Evolutionary conservation across 495 filamentous ascomycete species (phyloP).

Genomic region (Chaetomidium leptoderma): DNA sequence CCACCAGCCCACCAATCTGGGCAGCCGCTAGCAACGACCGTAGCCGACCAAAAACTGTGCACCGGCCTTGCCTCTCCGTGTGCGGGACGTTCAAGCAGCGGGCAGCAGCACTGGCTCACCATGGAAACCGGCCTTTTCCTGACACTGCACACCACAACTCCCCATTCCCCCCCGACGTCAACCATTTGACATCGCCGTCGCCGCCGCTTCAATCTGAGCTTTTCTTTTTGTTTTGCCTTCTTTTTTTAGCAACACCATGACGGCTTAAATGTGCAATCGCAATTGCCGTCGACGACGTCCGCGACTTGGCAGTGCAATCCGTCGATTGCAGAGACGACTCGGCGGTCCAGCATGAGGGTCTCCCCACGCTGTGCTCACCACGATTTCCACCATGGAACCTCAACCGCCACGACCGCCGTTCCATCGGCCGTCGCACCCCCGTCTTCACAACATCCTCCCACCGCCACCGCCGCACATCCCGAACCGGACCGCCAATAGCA

Average conservation of each 20-base stretch:
- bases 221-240: not conserved
- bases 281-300: conserved; percentile 11
- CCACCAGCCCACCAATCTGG: not conserved
- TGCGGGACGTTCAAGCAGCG: not conserved
- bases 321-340: conserved; percentile 13
- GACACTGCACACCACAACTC: not conserved
- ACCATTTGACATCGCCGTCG: not conserved
- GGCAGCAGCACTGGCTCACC: too few species aligned
- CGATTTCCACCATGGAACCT: conserved; percentile 33
- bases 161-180: not conserved
- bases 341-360: conserved; percentile 32
- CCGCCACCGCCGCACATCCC: conserved; percentile 30
- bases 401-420: conserved; percentile 28
- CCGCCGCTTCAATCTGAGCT: not conserved
- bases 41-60: conserved; percentile 8
- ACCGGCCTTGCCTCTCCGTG: conserved; percentile 1
- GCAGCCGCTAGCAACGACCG: not conserved
- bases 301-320: conserved; percentile 12
- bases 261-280: conserved; percentile 24
- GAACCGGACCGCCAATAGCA: conserved; percentile 56
- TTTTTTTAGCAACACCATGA: conserved; percentile 15
- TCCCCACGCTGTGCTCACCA: conserved; percentile 19
- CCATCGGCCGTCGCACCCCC: conserved; percentile 36
- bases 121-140: not conserved
- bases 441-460: conserved; percentile 36